Conservation (phyloP, 2,329 filamentous ascomycete genomes). For the Cryphonectria carpinicola region DNA sequence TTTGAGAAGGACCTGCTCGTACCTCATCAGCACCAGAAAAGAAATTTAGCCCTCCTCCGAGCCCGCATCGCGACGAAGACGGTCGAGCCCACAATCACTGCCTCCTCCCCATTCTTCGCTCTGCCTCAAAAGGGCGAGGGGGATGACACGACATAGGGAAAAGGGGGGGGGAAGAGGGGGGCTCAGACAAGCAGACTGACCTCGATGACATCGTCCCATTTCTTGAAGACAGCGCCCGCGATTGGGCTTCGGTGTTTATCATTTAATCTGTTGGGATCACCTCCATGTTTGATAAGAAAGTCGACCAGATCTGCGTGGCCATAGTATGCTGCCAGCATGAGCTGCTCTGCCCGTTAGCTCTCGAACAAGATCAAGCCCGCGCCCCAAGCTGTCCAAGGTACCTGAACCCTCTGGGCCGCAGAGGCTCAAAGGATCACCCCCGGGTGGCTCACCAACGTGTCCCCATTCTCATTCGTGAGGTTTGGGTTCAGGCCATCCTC, state of each 20-base stretch:
- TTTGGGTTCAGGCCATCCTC: constrained; percentile 68
- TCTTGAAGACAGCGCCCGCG: constrained; percentile 75
- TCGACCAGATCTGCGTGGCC: constrained; percentile 65
- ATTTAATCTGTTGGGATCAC: constrained; percentile 70
- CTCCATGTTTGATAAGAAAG: constrained; percentile 64
- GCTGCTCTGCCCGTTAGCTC: constrained; percentile 41
- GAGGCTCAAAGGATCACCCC: neutral
- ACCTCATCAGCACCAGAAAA: constrained; percentile 14
- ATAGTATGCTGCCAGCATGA: constrained; percentile 76
- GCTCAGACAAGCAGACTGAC: constrained; percentile 37
- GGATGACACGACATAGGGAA: neutral
- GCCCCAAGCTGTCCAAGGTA: neutral
- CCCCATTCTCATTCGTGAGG: constrained; percentile 73
- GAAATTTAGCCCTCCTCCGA: neutral
- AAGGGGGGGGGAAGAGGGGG: neutral
- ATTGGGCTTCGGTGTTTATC: constrained; percentile 70
- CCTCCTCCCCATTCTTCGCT: no score
- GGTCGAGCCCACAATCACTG: neutral
- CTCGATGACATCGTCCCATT: constrained; percentile 65
- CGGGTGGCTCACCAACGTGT: constrained; percentile 61
- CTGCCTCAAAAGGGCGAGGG: neutral
- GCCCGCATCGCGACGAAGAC: neutral
- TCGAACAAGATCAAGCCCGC: neutral
- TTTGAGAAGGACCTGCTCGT: constrained; percentile 48
- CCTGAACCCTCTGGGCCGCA: neutral